A percentile compares a stretch with the other conserved stretches of the same genome.
Conservation (phyloP, 148 eudicot genomes). For the Cornus kousa region DNA sequence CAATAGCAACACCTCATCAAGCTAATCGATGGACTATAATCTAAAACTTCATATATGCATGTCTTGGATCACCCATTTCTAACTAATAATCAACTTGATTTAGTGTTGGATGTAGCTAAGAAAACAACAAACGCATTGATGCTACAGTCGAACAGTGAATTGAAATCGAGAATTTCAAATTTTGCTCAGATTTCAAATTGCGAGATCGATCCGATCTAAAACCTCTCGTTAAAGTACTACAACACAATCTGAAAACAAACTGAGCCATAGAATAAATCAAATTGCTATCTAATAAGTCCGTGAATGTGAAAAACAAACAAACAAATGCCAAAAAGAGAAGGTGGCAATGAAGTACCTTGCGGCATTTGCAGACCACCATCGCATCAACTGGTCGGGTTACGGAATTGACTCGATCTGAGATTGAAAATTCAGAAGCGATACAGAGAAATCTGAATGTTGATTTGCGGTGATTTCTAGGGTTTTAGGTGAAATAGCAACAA, state of each 20-base stretch:
- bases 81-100: not conserved
- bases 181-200: not conserved
- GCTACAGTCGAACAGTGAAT: not conserved
- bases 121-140: not conserved
- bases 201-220: constrained; percentile 23
- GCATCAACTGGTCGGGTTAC: constrained; percentile 24
- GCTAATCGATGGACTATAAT: too few relatives aligned
- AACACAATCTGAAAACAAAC: too few relatives aligned
- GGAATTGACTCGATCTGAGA: constrained; percentile 14
- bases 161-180: not conserved
- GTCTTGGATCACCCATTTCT: not conserved
- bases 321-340: not conserved
- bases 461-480: constrained; percentile 22
- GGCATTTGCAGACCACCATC: constrained; percentile 99
- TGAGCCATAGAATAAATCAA: too few relatives aligned
- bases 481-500: not conserved
- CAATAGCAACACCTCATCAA: not conserved
- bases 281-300: too few relatives aligned
- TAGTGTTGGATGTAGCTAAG: not conserved
- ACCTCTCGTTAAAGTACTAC: not conserved
- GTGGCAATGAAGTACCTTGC: constrained; percentile 52
- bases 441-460: not conserved
- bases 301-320: not conserved
- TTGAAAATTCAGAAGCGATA: not conserved
- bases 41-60: too few relatives aligned